Percentiles rank a stretch among this genome's conserved stretches.
Evolutionary conservation across 23 red algal genomes (phyloP).

Genomic region (Cyanidioschyzon merolae): DNA sequence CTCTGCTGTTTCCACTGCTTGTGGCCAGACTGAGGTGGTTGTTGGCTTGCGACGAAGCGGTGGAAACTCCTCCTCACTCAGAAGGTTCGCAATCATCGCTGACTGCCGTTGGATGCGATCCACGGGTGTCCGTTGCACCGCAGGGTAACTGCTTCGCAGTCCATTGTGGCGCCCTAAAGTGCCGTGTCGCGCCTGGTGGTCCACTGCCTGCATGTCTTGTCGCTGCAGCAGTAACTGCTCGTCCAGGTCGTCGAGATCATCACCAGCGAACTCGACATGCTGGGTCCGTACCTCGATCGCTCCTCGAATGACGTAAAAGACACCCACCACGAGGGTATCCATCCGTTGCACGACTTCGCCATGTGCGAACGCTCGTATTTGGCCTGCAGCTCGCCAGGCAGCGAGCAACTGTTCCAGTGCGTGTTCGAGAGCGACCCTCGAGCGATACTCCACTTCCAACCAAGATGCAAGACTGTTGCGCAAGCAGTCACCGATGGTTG

Average conservation of each 20-base stretch:
- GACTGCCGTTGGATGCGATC: background rate
- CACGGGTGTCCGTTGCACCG: background rate
- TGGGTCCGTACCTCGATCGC: background rate
- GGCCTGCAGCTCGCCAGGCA: background rate
- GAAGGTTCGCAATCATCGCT: conserved; percentile 3
- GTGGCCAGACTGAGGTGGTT: no score
- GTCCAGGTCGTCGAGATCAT: no score
- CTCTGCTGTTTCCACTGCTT: background rate
- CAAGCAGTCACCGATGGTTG: background rate
- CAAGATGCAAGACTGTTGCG: background rate
- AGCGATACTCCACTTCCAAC: background rate
- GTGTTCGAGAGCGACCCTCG: background rate
- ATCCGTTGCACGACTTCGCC: background rate
- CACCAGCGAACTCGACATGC: background rate
- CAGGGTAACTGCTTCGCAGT: background rate
- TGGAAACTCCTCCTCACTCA: conserved; percentile 7
- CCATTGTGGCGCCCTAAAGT: background rate
- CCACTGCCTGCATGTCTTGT: no score
- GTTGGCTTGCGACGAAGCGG: no score
- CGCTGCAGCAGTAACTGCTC: no score
- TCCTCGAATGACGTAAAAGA: conserved; percentile 9
- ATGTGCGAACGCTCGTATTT: background rate
- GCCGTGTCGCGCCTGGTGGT: background rate
- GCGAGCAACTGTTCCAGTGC: background rate
- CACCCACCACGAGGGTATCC: background rate